Percentiles rank a stretch among this genome's conserved stretches.
These are phyloP conservation scores for Chrysanthemum lavandulifolium DNA, from an alignment of 129 eudicot genomes.

Conservation along the genomic window DNA sequence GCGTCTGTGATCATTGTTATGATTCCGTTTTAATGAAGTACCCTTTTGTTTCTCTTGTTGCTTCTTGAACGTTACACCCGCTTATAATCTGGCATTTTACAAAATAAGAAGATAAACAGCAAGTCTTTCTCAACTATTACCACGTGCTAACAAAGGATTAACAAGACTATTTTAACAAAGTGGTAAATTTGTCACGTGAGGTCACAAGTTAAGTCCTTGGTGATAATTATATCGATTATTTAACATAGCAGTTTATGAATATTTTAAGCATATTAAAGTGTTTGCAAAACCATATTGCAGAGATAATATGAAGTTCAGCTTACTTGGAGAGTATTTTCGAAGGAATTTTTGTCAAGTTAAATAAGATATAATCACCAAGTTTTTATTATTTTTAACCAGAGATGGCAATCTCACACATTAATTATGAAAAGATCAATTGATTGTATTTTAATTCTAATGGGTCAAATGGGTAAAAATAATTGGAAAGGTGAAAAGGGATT, in stretches of 20 bases:
- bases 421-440: too few species aligned
- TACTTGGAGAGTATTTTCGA: slow-evolving; percentile 37
- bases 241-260: too few species aligned
- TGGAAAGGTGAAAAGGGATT: too few species aligned
- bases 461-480: too few species aligned
- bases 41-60: slow-evolving; percentile 93
- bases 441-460: too few species aligned
- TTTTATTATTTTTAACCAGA: too few species aligned
- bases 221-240: too few species aligned
- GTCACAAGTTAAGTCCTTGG: too few species aligned
- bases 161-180: too few species aligned
- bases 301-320: not conserved
- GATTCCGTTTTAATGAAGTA: slow-evolving; percentile 91
- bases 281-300: not conserved
- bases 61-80: slow-evolving; percentile 66
- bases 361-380: too few species aligned
- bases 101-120: not conserved
- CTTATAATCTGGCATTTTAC: slow-evolving; percentile 10
- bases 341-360: slow-evolving; percentile 20
- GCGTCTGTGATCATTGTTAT: slow-evolving; percentile 92
- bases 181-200: too few species aligned
- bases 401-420: too few species aligned
- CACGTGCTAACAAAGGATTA: not conserved
- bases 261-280: not conserved
- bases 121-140: not conserved